These are phyloP conservation scores for Stephania cephalantha DNA, from an alignment of 164 flowering plant genomes.

Conservation along the genomic window DNA sequence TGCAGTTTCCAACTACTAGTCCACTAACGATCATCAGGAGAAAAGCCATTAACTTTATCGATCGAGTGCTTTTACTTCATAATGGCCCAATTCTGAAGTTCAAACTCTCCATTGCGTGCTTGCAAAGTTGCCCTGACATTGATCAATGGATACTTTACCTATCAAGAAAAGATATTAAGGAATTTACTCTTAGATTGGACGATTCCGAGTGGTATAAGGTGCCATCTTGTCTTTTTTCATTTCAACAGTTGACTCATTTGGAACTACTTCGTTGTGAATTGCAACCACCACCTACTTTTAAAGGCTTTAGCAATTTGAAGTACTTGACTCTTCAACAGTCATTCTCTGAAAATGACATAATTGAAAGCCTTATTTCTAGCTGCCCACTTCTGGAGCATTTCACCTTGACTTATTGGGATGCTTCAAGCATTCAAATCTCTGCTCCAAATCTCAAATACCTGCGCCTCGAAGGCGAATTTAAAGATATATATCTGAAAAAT, in stretches of 20 bases:
- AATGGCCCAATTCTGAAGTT: slow-evolving; percentile 11
- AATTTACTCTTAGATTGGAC: slow-evolving; percentile 2
- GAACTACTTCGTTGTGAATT: slow-evolving; percentile 53
- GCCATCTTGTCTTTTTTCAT: slow-evolving; percentile 33
- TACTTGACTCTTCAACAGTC: slow-evolving; percentile 49
- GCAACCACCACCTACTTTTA: slow-evolving; percentile 49
- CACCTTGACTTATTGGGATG: slow-evolving; percentile 41
- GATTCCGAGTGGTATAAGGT: slow-evolving; percentile 6
- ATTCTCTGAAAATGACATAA: slow-evolving; percentile 25
- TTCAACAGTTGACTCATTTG: slow-evolving; percentile 44
- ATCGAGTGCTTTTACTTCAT: slow-evolving; percentile 15
- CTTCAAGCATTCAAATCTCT: slow-evolving; percentile 39
- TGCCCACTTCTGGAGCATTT: slow-evolving; percentile 69
- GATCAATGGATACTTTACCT: slow-evolving; percentile 10
- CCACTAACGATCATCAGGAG: not conserved
- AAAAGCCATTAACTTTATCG: not conserved
- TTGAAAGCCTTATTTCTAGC: slow-evolving; percentile 45
- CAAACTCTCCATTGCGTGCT: not conserved
- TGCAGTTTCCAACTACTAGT: not conserved
- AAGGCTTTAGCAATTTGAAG: slow-evolving; percentile 51
- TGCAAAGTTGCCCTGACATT: slow-evolving; percentile 2
- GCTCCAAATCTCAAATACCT: slow-evolving; percentile 68
- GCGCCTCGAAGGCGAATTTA: slow-evolving; percentile 61
- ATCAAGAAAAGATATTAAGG: not conserved
- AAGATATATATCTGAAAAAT: slow-evolving; percentile 43